phyloP scores from a whole-genome alignment of 202 grass and related monocot genomes.

The Schoenoplectus triqueter region DNA sequence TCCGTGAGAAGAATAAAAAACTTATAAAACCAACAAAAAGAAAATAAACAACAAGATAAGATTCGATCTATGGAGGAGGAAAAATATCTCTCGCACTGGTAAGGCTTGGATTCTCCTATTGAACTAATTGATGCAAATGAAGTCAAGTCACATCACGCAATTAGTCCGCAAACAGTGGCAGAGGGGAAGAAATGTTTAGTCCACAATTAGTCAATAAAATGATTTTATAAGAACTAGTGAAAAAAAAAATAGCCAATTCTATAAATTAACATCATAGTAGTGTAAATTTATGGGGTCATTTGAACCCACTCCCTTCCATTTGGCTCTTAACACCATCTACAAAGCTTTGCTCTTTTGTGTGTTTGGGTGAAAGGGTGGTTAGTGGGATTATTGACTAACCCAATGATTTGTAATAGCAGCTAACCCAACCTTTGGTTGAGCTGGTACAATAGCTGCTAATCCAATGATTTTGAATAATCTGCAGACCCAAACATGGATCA shows the following conservation, averaged over 20 bases:
- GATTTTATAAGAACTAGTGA: background rate
- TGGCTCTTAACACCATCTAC: background rate
- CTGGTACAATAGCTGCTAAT: too few relatives aligned
- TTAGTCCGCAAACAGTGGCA: too few relatives aligned
- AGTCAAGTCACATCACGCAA: background rate
- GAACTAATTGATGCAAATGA: constrained; percentile 1
- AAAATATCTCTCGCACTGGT: background rate
- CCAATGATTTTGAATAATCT: too few relatives aligned
- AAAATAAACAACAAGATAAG: constrained; percentile 37
- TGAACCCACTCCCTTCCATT: background rate
- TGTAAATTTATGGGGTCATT: background rate
- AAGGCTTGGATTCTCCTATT: background rate
- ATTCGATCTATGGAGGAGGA: background rate
- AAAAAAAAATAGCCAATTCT: background rate
- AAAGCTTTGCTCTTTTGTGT: background rate
- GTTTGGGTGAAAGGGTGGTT: too few relatives aligned
- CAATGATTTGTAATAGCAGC: too few relatives aligned
- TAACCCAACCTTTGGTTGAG: too few relatives aligned
- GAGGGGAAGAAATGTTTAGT: too few relatives aligned
- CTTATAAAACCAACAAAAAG: constrained; percentile 27
- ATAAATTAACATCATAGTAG: background rate
- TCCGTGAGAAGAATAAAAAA: background rate
- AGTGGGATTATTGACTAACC: too few relatives aligned
- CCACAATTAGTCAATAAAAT: background rate
- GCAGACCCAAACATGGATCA: too few relatives aligned